A percentile compares a stretch with the other conserved stretches of the same genome.
phyloP scores from a whole-genome alignment of 192 early-diverging fungal species.

The Backusella circina region DNA sequence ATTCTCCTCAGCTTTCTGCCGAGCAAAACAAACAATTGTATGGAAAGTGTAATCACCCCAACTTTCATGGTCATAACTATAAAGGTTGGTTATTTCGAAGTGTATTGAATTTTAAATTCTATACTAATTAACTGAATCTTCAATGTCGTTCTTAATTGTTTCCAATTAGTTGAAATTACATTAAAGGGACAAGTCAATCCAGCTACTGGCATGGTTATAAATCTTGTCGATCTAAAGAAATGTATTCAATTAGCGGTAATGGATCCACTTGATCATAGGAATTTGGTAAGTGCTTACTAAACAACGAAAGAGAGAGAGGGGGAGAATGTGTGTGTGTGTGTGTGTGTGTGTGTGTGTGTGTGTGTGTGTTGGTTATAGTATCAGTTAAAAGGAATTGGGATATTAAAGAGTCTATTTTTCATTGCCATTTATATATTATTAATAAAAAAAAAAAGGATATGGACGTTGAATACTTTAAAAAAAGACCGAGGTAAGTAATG shows the following conservation, averaged over 20 bases:
- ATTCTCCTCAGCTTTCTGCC: conserved; percentile 66
- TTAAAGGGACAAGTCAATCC: conserved; percentile 72
- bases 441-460: conserved; percentile 69
- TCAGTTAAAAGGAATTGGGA: not conserved
- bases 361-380: too few relatives aligned
- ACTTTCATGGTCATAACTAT: conserved; percentile 93
- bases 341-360: too few relatives aligned
- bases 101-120: not conserved
- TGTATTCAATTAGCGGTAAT: conserved; percentile 70
- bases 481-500: conserved; percentile 51
- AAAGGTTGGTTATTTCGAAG: conserved; percentile 45
- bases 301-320: not conserved
- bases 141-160: not conserved
- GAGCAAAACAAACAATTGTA: conserved; percentile 72
- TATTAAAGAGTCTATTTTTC: conserved; percentile 1
- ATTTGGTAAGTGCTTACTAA: conserved; percentile 53
- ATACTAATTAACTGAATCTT: not conserved
- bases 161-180: conserved; percentile 58
- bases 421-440: not conserved
- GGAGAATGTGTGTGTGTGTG: too few relatives aligned
- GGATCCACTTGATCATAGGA: conserved; percentile 82
- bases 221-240: conserved; percentile 75
- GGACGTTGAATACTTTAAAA: conserved; percentile 76
- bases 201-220: conserved; percentile 86
- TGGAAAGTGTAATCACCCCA: conserved; percentile 86